phyloP scores from a whole-genome alignment of 2,329 filamentous ascomycete species.

The Elsinoe necatrix region DNA sequence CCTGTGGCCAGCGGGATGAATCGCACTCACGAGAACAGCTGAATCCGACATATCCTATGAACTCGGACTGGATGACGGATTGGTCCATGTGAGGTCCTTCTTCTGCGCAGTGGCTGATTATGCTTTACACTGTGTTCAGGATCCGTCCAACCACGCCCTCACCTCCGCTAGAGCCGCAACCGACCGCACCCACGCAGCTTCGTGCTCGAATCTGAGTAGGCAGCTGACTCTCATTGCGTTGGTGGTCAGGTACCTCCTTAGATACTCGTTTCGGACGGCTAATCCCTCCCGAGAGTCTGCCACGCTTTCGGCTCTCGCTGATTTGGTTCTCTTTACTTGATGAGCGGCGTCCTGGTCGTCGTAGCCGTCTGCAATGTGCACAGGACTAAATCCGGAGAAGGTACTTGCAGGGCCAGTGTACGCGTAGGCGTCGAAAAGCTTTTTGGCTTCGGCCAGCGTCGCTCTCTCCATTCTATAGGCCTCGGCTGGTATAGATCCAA shows the following conservation, averaged over 20 bases:
- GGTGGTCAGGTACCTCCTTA: not conserved
- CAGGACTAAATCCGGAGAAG: not conserved
- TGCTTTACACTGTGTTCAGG: not conserved
- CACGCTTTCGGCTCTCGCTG: not conserved
- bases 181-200: not conserved
- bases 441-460: not conserved
- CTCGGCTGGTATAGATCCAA: not conserved
- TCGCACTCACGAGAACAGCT: not conserved
- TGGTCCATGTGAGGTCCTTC: not conserved
- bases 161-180: not conserved
- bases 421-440: not conserved
- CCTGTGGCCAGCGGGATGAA: not conserved
- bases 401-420: not conserved
- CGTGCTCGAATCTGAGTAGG: not conserved
- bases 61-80: not conserved
- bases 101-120: not conserved
- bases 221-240: not conserved
- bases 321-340: not conserved
- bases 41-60: not conserved
- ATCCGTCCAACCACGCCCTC: not conserved
- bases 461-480: not conserved
- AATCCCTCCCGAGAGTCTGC: not conserved
- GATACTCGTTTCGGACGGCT: not conserved
- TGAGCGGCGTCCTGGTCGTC: not conserved
- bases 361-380: not conserved